These are phyloP conservation scores for Didymella pinodella DNA, from an alignment of 2,329 filamentous ascomycete genomes.

Conservation along the genomic window DNA sequence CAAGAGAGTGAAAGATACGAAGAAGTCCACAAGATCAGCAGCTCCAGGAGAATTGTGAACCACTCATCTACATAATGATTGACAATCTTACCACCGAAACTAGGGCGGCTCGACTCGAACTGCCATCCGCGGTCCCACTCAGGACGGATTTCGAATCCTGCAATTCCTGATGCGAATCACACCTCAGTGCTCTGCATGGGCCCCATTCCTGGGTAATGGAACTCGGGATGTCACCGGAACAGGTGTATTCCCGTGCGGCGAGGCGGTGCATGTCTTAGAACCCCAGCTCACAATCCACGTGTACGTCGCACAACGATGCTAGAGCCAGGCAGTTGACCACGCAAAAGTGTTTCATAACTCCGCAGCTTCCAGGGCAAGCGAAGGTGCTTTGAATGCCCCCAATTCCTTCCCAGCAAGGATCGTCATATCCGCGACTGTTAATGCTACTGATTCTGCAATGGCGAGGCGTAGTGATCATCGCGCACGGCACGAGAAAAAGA, in stretches of 20 bases:
- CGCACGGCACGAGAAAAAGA: constrained; percentile 13
- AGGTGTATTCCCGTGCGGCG: constrained; percentile 8
- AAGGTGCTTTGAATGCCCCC: constrained; percentile 1
- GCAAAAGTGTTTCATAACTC: constrained; percentile 11
- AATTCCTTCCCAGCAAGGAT: not conserved
- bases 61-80: not conserved
- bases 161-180: constrained; percentile 2
- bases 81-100: constrained; percentile 2
- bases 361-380: not conserved
- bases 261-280: constrained; percentile 13
- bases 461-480: constrained; percentile 12
- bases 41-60: not conserved
- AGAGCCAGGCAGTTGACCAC: constrained; percentile 3
- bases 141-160: constrained; percentile 1
- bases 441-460: constrained; percentile 4
- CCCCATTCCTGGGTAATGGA: constrained; percentile 9
- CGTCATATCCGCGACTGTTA: constrained; percentile 9
- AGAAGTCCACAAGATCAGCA: not conserved
- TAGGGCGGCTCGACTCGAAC: constrained; percentile 6
- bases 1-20: not conserved
- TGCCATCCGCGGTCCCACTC: constrained; percentile 6
- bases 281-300: constrained; percentile 9
- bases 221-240: constrained; percentile 1
- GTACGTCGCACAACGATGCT: constrained; percentile 11
- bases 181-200: constrained; percentile 2